Percentiles rank a stretch among this genome's conserved stretches.
Evolutionary conservation across 2,329 filamentous ascomycete species (phyloP).

Genomic region (Teratosphaeria epicoccoides): DNA sequence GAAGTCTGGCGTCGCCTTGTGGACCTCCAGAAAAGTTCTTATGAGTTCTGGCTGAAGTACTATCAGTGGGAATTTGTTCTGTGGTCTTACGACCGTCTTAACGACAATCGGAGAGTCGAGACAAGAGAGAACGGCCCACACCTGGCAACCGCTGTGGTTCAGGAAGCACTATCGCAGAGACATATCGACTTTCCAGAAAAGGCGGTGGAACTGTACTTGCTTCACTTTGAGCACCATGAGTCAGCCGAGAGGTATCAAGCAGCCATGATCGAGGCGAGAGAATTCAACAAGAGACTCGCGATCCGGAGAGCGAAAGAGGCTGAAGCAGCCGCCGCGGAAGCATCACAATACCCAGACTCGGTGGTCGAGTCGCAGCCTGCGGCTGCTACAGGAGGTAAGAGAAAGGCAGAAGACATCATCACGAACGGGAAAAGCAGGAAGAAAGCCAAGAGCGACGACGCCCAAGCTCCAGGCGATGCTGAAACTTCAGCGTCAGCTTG

Average conservation of each 20-base stretch:
- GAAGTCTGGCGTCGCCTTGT: conserved; percentile 61
- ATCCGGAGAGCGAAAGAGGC: conserved; percentile 58
- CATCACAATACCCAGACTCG: conserved; percentile 26
- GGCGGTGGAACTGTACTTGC: conserved; percentile 60
- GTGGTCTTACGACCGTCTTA: conserved; percentile 49
- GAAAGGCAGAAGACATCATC: conserved; percentile 59
- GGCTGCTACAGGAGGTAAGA: conserved; percentile 42
- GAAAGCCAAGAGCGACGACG: conserved; percentile 47
- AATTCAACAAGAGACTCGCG: conserved; percentile 52
- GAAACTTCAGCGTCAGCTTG: conserved; percentile 27
- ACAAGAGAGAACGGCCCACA: conserved; percentile 52
- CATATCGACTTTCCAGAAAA: conserved; percentile 69
- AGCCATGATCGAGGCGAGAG: conserved; percentile 63
- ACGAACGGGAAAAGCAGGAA: conserved; percentile 36
- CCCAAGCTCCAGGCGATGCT: conserved; percentile 14
- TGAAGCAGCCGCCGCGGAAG: conserved; percentile 51
- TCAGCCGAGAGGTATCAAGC: conserved; percentile 62
- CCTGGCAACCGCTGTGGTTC: conserved; percentile 64
- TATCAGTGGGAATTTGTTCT: conserved; percentile 83
- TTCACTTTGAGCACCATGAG: conserved; percentile 86
- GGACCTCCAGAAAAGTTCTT: conserved; percentile 60
- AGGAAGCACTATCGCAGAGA: conserved; percentile 53
- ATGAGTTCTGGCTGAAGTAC: conserved; percentile 89
- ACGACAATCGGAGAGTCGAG: conserved; percentile 40
- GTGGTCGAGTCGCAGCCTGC: conserved; percentile 14